Conservation (phyloP, 139 green algal species). For the Eudorina sp. region DNA sequence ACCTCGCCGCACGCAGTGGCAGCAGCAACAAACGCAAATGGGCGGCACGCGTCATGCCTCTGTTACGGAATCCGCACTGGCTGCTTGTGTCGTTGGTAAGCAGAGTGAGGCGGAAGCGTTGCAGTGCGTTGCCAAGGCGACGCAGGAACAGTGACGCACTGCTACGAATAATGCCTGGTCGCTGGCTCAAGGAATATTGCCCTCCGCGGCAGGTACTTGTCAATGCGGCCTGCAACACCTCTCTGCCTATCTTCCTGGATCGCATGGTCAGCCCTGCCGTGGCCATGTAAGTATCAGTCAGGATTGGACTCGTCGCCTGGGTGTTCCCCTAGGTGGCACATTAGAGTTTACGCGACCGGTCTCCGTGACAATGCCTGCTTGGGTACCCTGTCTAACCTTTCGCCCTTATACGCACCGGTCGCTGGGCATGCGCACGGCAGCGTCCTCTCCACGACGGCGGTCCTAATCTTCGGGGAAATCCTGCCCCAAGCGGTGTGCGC, state of each 20-base stretch:
- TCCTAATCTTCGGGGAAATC: slow-evolving; percentile 91
- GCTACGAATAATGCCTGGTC: no score
- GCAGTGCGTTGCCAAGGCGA: no score
- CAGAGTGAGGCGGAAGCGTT: no score
- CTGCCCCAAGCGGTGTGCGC: slow-evolving; percentile 87
- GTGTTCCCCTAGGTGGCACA: no score
- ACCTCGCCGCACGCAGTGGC: slow-evolving; percentile 62
- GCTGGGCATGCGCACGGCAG: no score
- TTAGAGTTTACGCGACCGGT: no score
- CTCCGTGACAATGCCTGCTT: no score
- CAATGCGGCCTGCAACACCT: slow-evolving; percentile 72
- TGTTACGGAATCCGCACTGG: slow-evolving; percentile 62
- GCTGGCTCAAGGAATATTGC: background rate
- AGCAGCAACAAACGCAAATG: slow-evolving; percentile 59
- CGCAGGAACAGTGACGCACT: no score
- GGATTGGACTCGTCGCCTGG: no score
- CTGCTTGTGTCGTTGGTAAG: slow-evolving; percentile 68
- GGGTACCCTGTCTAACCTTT: no score
- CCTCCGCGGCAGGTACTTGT: slow-evolving; percentile 34
- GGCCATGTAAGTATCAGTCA: slow-evolving; percentile 47
- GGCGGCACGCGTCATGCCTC: slow-evolving; percentile 46
- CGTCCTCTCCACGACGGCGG: slow-evolving; percentile 70
- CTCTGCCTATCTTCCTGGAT: slow-evolving; percentile 86
- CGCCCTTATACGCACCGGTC: no score
- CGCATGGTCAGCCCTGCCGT: slow-evolving; percentile 71